These are phyloP conservation scores for Yamadazyma kitorensis DNA, from an alignment of 805 yeast species.

Conservation along the genomic window DNA sequence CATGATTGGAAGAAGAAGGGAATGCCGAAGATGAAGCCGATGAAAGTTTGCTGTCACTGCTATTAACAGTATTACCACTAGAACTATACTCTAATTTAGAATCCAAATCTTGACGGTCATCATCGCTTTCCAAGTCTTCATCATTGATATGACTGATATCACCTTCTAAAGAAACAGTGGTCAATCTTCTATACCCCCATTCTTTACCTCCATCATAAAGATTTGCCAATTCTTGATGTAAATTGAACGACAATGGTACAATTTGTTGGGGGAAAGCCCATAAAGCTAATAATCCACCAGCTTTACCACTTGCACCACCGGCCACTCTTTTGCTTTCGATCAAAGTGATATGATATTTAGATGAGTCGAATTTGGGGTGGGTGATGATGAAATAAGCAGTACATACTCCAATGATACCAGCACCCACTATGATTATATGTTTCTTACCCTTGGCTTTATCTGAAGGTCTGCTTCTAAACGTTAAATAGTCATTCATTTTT, in stretches of 20 bases:
- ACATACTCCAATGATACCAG: slow-evolving; percentile 95
- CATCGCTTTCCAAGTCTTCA: slow-evolving; percentile 19
- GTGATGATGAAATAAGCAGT: slow-evolving; percentile 84
- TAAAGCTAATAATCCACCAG: slow-evolving; percentile 90
- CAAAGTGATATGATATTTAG: slow-evolving; percentile 75
- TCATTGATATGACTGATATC: slow-evolving; percentile 47
- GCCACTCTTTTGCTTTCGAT: slow-evolving; percentile 91
- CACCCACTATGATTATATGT: slow-evolving; percentile 85
- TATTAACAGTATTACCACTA: slow-evolving; percentile 14
- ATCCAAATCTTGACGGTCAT: slow-evolving; percentile 20
- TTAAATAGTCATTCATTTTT: slow-evolving; percentile 28
- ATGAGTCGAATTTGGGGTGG: slow-evolving; percentile 76
- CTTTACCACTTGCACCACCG: slow-evolving; percentile 96
- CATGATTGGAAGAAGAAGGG: slow-evolving; percentile 12
- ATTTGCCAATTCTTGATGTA: slow-evolving; percentile 80
- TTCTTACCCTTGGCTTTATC: slow-evolving; percentile 58
- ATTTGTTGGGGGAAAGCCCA: slow-evolving; percentile 98
- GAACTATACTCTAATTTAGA: slow-evolving; percentile 12
- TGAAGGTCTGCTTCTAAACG: slow-evolving; percentile 40
- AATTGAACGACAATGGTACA: slow-evolving; percentile 80
- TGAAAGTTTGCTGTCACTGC: slow-evolving; percentile 4
- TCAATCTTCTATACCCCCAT: slow-evolving; percentile 91
- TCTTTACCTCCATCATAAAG: slow-evolving; percentile 77
- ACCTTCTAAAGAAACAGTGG: slow-evolving; percentile 86
- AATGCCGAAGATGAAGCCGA: background rate